These are phyloP conservation scores for Fusarium sp. DNA, from an alignment of 2,329 filamentous ascomycete species.

Conservation along the genomic window DNA sequence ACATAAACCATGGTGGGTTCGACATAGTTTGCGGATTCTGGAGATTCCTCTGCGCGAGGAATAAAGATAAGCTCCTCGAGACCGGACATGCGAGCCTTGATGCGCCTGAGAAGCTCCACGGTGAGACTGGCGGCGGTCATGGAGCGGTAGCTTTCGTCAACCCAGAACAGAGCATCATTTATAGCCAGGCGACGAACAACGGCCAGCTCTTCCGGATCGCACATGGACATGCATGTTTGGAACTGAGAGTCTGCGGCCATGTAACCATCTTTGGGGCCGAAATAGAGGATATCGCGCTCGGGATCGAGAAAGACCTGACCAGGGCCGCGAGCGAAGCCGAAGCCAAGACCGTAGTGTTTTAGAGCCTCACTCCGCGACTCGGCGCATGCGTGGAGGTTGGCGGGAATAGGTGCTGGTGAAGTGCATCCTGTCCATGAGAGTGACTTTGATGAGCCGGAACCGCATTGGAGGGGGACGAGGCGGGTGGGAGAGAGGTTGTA, in stretches of 20 bases:
- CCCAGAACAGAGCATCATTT: slow-evolving; percentile 60
- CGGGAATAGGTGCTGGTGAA: slow-evolving; percentile 57
- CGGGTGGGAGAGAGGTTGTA: slow-evolving; percentile 59
- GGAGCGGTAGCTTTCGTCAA: slow-evolving; percentile 52
- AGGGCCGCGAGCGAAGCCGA: slow-evolving; percentile 58
- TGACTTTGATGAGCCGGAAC: slow-evolving; percentile 45
- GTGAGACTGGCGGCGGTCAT: slow-evolving; percentile 57
- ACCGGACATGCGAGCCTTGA: slow-evolving; percentile 55
- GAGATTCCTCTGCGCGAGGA: slow-evolving; percentile 54
- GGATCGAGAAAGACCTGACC: slow-evolving; percentile 60
- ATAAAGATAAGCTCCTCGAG: slow-evolving; percentile 61
- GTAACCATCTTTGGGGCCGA: slow-evolving; percentile 59
- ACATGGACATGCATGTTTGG: slow-evolving; percentile 59
- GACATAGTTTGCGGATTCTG: slow-evolving; percentile 49
- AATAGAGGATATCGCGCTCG: slow-evolving; percentile 60
- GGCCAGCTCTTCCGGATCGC: slow-evolving; percentile 56
- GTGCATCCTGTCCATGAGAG: slow-evolving; percentile 53
- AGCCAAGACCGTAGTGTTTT: slow-evolving; percentile 56
- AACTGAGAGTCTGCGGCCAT: slow-evolving; percentile 62
- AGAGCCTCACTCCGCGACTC: slow-evolving; percentile 61
- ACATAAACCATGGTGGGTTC: slow-evolving; percentile 50
- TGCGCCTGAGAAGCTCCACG: slow-evolving; percentile 55
- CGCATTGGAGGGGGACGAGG: slow-evolving; percentile 59
- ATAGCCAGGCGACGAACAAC: slow-evolving; percentile 59
- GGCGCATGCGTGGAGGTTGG: slow-evolving; percentile 60